Conservation (phyloP, 805 yeast species). For the Kodamaea sagamina region DNA sequence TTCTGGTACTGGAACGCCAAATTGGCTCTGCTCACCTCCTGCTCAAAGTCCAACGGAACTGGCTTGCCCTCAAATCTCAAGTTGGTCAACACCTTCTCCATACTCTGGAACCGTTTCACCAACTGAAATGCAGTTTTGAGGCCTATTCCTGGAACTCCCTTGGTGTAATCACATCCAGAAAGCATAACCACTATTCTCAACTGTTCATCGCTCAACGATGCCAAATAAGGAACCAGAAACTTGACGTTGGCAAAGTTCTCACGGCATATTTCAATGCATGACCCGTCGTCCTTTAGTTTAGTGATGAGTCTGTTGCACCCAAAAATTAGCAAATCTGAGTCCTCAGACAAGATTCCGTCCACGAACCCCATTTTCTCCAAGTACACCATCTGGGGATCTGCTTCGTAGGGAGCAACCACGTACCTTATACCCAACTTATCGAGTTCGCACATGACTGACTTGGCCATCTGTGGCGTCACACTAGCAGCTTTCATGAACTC, state of each 20-base stretch:
- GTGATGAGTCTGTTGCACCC: conserved; percentile 80
- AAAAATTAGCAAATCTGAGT: conserved; percentile 86
- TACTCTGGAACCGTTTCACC: conserved; percentile 50
- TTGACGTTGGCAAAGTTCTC: conserved; percentile 53
- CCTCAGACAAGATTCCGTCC: conserved; percentile 89
- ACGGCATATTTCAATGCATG: conserved; percentile 68
- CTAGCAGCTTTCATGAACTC: conserved; percentile 78
- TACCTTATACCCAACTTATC: conserved; percentile 58
- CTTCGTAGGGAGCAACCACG: conserved; percentile 97
- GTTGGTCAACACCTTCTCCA: conserved; percentile 57
- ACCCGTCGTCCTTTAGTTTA: conserved; percentile 74
- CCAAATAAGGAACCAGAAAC: conserved; percentile 47
- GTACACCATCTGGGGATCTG: conserved; percentile 95
- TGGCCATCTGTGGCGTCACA: conserved; percentile 90
- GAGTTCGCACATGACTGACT: conserved; percentile 73
- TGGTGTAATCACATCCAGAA: conserved; percentile 96
- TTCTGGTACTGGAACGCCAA: conserved; percentile 83
- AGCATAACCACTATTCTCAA: conserved; percentile 77
- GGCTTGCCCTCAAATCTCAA: conserved; percentile 62
- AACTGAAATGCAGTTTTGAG: conserved; percentile 69
- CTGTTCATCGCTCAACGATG: conserved; percentile 54
- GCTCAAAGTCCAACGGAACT: conserved; percentile 58
- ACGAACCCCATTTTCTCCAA: conserved; percentile 73
- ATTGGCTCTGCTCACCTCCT: conserved; percentile 65
- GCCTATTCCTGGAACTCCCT: conserved; percentile 82